Evolutionary conservation across 495 filamentous ascomycete genomes (phyloP), one percentile per base, ranked within the genome.

Genomic region (Monascus purpureus): DNA sequence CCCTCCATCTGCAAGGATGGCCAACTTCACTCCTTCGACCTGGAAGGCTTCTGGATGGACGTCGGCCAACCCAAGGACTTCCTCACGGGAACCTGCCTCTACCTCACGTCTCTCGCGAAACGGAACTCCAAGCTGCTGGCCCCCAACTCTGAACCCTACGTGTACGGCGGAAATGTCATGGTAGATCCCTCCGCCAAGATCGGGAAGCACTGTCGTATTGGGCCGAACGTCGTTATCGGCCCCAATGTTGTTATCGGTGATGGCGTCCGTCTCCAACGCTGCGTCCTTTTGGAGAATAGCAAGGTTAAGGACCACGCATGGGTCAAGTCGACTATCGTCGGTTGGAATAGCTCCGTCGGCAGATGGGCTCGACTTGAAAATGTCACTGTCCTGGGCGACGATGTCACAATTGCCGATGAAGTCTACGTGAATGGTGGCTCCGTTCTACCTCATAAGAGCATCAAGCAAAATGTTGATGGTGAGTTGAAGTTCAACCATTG

Each of bases 31-130:
- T 95, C 87, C 2, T 95, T 93, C 53, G 90, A 99, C 55, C 70
- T 99, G 23, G 92, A 99, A 42, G 87, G 90, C 41, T 99, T 93
- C 69, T 99, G 90, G 90, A 99, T 99, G 90, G 90, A 99, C 47
- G 87, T 99, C 36, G 90, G 90, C 45, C 90, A 99, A 57, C 90
- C 90, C 33, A 99, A 99, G 63, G 90, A 99, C 53, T 99, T 99
- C 71, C 67, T 99, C 31, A 82, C 76, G 19, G 90, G 90, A 37
- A 96, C 90, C 40, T 99, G 92, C 57, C 73, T 99, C 30, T 99
- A 96, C 64, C 77, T 99, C 31, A 85, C 81, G 14, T 92, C 82
- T 8, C 73, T 99, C 33, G 71, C 87, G 8, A 95, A 95, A 72
- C 90, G 83, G 62, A 77, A 78, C 51, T 82, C 82, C 35, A 88